Evolutionary conservation across 495 filamentous ascomycete genomes (phyloP).

Genomic region (Aspergillus kassunensis): DNA sequence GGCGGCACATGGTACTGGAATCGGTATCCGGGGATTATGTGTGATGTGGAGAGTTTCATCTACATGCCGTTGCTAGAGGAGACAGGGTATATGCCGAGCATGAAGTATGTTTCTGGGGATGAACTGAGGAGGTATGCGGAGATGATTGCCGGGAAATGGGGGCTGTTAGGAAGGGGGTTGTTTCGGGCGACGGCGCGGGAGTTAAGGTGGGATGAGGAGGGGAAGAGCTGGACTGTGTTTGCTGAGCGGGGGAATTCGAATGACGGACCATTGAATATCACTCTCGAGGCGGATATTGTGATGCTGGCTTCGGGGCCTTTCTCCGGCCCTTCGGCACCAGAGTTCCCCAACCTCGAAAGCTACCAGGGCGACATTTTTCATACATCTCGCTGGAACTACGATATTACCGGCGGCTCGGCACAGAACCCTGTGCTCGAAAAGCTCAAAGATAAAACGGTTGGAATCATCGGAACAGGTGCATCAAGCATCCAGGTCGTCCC

Average conservation of each 20-base stretch:
- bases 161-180: constrained; percentile 41
- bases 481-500: constrained; percentile 42
- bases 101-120: constrained; percentile 22
- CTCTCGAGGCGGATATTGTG: constrained; percentile 5
- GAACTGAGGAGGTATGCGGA: constrained; percentile 27
- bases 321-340: constrained; percentile 20
- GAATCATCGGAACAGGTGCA: constrained; percentile 47
- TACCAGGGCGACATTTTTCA: constrained; percentile 31
- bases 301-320: constrained; percentile 11
- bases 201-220: constrained; percentile 11
- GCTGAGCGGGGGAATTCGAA: neutral
- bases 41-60: constrained; percentile 29
- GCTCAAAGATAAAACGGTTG: constrained; percentile 40
- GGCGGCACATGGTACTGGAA: constrained; percentile 54
- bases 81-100: constrained; percentile 51
- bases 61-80: constrained; percentile 58
- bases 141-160: constrained; percentile 32
- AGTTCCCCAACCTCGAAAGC: constrained; percentile 11
- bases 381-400: constrained; percentile 40
- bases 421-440: constrained; percentile 35
- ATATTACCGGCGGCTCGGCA: constrained; percentile 48
- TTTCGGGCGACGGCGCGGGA: constrained; percentile 25
- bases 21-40: constrained; percentile 32
- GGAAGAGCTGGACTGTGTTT: neutral
- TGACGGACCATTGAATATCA: neutral